Evolutionary conservation across 768 basidiomycete genomes (phyloP).

Genomic region (Chalciporus sphaerocephalus): DNA sequence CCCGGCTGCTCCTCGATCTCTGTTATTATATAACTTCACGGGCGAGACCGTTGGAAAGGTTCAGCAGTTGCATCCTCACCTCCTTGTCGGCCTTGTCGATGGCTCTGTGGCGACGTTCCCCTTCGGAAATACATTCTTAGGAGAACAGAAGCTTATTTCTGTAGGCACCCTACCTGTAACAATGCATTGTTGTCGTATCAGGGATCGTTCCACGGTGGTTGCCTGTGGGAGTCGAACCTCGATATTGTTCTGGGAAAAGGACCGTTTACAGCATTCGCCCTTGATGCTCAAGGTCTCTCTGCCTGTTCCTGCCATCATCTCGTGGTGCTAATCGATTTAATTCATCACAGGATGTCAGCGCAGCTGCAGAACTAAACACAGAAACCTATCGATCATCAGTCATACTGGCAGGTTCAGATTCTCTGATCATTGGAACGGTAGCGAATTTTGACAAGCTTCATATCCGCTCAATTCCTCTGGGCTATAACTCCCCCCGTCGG

Average conservation of each 20-base stretch:
- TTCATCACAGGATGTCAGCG: constrained; percentile 45
- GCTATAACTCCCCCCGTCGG: constrained; percentile 63
- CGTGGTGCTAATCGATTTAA: neutral
- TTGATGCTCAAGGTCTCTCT: constrained; percentile 60
- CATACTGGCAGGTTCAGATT: constrained; percentile 50
- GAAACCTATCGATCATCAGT: constrained; percentile 47
- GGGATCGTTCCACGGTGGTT: constrained; percentile 55
- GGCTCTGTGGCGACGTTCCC: constrained; percentile 61
- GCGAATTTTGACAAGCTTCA: constrained; percentile 73
- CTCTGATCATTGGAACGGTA: constrained; percentile 63
- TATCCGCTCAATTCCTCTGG: constrained; percentile 68
- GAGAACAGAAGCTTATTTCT: constrained; percentile 54
- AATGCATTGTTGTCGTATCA: constrained; percentile 52
- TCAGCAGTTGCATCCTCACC: constrained; percentile 43
- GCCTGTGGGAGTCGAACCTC: constrained; percentile 69
- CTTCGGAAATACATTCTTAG: constrained; percentile 39
- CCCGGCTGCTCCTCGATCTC: constrained; percentile 41
- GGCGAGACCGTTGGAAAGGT: constrained; percentile 31
- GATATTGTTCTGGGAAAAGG: constrained; percentile 64
- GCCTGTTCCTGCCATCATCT: neutral
- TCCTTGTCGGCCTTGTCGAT: constrained; percentile 73
- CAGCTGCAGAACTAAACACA: constrained; percentile 50
- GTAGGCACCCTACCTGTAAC: constrained; percentile 66
- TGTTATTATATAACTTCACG: constrained; percentile 60
- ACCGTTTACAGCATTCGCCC: constrained; percentile 61